These are phyloP conservation scores for Litchi chinensis DNA, from an alignment of 345 rosid genomes.

Conservation along the genomic window DNA sequence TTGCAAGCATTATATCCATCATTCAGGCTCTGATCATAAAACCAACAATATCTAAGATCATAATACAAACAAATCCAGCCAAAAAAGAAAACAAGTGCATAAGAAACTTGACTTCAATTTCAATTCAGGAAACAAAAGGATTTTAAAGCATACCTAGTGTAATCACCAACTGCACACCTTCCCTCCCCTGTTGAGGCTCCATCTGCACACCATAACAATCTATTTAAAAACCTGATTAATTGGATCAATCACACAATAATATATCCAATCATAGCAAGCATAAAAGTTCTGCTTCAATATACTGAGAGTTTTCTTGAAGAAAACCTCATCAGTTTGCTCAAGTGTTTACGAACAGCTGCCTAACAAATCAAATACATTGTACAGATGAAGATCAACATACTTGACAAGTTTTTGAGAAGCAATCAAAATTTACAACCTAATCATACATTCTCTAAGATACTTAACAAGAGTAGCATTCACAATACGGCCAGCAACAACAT, in stretches of 20 bases:
- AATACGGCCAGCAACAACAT: slow-evolving; percentile 97
- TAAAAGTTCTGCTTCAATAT: slow-evolving; percentile 58
- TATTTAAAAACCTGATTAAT: background rate
- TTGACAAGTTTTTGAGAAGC: background rate
- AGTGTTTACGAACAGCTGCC: slow-evolving; percentile 85
- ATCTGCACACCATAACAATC: background rate
- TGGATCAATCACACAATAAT: background rate
- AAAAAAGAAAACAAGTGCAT: background rate
- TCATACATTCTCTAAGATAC: too few species aligned
- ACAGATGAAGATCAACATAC: slow-evolving; percentile 1
- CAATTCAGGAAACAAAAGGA: background rate
- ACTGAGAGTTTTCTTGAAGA: slow-evolving; percentile 61
- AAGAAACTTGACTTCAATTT: background rate
- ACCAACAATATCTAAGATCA: too few species aligned
- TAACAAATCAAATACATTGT: slow-evolving; percentile 22
- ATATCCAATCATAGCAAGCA: slow-evolving; percentile 46
- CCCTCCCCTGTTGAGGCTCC: slow-evolving; percentile 40
- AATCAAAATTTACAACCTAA: background rate
- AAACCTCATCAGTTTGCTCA: slow-evolving; percentile 63
- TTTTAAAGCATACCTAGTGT: slow-evolving; percentile 37
- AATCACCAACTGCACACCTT: slow-evolving; percentile 41
- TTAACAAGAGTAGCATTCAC: slow-evolving; percentile 91
- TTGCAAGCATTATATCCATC: too few species aligned
- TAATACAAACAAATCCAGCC: background rate
- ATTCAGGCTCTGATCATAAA: too few species aligned